These are phyloP conservation scores for Endocalyx cinctus DNA, from an alignment of 2,329 filamentous ascomycete genomes.

Conservation along the genomic window DNA sequence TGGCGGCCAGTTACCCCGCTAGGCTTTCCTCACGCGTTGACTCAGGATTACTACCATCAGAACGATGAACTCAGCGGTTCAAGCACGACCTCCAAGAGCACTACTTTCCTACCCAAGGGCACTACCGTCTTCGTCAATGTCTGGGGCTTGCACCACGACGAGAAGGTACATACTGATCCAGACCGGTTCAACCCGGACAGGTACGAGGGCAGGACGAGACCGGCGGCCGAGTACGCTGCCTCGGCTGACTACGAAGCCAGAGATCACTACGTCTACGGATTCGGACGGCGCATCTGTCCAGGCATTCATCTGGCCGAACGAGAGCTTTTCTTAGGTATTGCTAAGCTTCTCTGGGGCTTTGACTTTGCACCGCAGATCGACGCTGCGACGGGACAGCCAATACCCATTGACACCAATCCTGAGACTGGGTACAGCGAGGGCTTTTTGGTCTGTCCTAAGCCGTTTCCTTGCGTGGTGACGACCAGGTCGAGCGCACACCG, in stretches of 20 bases:
- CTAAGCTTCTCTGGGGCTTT: constrained; percentile 30
- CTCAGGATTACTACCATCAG: constrained; percentile 10
- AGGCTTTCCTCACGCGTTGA: constrained; percentile 31
- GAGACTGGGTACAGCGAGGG: constrained; percentile 2
- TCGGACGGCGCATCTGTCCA: constrained; percentile 31
- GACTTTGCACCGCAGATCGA: constrained; percentile 10
- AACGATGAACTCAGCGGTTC: constrained; percentile 32
- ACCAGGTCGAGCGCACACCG: neutral
- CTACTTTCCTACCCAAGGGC: constrained; percentile 33
- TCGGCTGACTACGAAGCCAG: constrained; percentile 9
- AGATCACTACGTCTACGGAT: constrained; percentile 31
- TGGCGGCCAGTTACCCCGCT: constrained; percentile 34
- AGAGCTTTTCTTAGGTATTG: constrained; percentile 23
- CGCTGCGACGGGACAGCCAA: constrained; percentile 1
- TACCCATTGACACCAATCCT: constrained; percentile 3
- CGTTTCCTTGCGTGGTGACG: neutral
- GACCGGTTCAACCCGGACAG: constrained; percentile 8
- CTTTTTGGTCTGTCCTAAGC: constrained; percentile 1
- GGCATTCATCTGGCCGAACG: constrained; percentile 32
- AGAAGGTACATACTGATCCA: constrained; percentile 16
- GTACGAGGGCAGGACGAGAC: constrained; percentile 13
- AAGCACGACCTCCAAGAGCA: too few relatives aligned
- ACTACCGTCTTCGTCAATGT: constrained; percentile 30
- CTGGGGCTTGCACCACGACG: constrained; percentile 29
- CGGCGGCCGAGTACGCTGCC: constrained; percentile 7